Conservation (phyloP, 345 rosid genomes). For the Aegle marmelos region DNA sequence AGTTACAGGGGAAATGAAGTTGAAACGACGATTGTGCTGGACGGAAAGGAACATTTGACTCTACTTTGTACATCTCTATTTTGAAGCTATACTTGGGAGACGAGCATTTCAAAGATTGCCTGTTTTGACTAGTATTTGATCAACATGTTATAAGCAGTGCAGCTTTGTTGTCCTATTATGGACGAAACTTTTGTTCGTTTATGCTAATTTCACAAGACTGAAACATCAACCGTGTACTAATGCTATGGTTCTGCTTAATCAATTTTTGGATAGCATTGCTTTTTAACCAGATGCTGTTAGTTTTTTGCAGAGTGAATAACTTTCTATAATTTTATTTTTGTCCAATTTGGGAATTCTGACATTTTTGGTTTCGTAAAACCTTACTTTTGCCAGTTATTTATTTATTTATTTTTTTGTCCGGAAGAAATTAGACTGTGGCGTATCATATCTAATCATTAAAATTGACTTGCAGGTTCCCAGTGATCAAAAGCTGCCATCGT, state of each 20-base stretch:
- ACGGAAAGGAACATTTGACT: not conserved
- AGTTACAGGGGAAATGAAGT: constrained; percentile 5
- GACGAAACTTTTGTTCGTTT: not conserved
- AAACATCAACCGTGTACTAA: not conserved
- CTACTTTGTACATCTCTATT: not conserved
- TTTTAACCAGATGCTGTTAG: not conserved
- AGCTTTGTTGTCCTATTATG: not conserved
- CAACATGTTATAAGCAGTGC: not conserved
- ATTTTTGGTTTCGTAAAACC: too few species aligned
- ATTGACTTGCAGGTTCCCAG: constrained; percentile 86
- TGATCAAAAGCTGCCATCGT: constrained; percentile 97
- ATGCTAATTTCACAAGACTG: not conserved
- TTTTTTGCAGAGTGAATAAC: not conserved
- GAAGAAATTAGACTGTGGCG: not conserved
- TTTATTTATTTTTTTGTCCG: not conserved
- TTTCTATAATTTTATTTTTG: not conserved
- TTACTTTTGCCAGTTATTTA: not conserved
- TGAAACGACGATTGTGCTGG: not conserved
- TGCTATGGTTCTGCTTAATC: not conserved
- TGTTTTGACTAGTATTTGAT: not conserved
- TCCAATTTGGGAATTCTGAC: not conserved
- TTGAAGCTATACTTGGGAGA: not conserved
- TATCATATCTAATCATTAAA: constrained; percentile 42
- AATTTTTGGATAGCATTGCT: not conserved
- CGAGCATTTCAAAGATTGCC: not conserved